Base-by-base conservation (phyloP, 163 green algal genomes). In the Scenedesmus sp. region DNA sequence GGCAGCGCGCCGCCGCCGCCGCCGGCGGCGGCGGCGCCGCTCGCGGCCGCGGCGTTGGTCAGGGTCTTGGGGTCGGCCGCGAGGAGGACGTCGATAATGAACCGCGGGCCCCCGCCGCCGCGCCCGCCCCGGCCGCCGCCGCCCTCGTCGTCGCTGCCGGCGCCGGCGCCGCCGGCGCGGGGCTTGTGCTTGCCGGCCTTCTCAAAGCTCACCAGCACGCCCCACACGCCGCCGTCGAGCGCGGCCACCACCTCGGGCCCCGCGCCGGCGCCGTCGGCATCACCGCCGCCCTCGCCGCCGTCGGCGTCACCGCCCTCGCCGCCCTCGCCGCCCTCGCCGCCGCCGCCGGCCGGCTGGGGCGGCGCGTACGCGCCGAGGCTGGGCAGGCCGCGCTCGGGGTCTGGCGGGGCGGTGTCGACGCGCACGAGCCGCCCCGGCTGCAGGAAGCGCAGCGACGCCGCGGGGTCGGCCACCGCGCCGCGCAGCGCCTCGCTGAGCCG, bases 161-260 rank as follows among this genome's bases (percentile, higher is more conserved):
- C 54, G 54, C 24, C 63, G 20, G 42, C 63, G 18, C 39, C 45
- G 56, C 39, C 51, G 26, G 28, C 70, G 56, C 75, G 17, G 31
- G 75, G 34, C 24, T 85, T 76, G 57, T 89, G 81, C 34, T 87
- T 87, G 29, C 85, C 87, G 20, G 88, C 71, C 1, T 87, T 84
- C 77, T 97, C 85, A 79, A 97, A 97, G 53, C 90, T 93, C 13
- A 97, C 80, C 6, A 96, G 83, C 15, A 87, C 81, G 1, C 72
- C 92, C 88, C 91, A 95, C 24, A 90, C 84, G 22, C 72, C 70
- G 33, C 60, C 56, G 13, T 79, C 66, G 4, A 76, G 51, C 22
- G 62, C 60, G 2, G 53, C 57, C 56, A 82, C 44, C 45, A 81
- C 71, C 29, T 81, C 47, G 44, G 29, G 24, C n/a, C 54, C 66